These are phyloP conservation scores for Podaxis pistillaris DNA, from an alignment of 768 basidiomycete species.

Conservation along the genomic window DNA sequence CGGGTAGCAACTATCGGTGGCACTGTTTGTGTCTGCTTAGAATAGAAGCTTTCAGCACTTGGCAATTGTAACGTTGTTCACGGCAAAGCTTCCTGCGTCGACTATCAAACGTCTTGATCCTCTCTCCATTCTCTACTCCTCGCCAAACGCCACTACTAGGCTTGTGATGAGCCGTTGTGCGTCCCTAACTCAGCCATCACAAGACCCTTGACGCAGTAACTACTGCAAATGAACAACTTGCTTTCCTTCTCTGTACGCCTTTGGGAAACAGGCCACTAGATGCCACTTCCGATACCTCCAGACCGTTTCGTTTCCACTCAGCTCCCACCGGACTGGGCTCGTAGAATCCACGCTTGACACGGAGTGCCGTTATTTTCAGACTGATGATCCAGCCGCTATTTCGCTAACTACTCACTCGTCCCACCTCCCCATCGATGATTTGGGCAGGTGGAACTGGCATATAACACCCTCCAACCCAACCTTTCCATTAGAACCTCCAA, in stretches of 20 bases:
- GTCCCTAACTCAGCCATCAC: neutral
- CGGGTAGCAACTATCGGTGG: neutral
- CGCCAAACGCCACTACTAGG: neutral
- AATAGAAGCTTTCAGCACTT: neutral
- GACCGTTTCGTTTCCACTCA: neutral
- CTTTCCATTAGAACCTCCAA: neutral
- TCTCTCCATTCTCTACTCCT: neutral
- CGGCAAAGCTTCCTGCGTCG: neutral
- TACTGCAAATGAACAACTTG: neutral
- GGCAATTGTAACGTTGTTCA: neutral
- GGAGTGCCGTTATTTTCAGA: neutral
- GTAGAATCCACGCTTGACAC: neutral
- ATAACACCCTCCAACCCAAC: neutral
- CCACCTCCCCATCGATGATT: neutral
- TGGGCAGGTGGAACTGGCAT: neutral
- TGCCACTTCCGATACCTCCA: neutral
- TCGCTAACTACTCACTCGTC: neutral
- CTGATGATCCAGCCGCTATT: neutral
- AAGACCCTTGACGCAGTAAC: neutral
- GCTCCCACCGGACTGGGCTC: neutral
- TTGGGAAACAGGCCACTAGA: neutral
- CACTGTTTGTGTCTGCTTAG: neutral
- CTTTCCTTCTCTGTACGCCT: neutral
- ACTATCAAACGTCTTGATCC: neutral
- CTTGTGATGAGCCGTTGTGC: neutral